phyloP scores from a whole-genome alignment of 2,329 filamentous ascomycete species.

The Botrytis pseudocinerea region DNA sequence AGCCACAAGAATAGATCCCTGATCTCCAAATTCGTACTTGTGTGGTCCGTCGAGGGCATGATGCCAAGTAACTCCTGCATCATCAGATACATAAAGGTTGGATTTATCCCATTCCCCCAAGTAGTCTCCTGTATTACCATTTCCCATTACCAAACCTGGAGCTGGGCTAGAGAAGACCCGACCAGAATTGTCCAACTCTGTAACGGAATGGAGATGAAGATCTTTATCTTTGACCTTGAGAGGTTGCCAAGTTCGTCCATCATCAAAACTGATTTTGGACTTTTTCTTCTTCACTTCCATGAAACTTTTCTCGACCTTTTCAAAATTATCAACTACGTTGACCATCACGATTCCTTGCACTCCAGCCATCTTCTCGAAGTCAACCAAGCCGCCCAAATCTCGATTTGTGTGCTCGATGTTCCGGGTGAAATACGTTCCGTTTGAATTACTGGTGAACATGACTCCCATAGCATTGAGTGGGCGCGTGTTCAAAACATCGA shows the following conservation, averaged over 20 bases:
- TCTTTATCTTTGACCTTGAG: conserved; percentile 65
- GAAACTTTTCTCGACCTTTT: conserved; percentile 62
- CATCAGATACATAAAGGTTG: conserved; percentile 83
- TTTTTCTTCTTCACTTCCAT: conserved; percentile 65
- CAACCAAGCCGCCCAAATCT: conserved; percentile 71
- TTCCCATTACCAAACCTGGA: conserved; percentile 89
- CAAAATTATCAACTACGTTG: conserved; percentile 84
- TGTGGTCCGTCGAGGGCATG: conserved; percentile 76
- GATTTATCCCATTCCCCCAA: conserved; percentile 72
- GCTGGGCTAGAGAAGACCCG: conserved; percentile 91
- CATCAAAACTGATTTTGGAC: conserved; percentile 90
- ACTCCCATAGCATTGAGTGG: conserved; percentile 75
- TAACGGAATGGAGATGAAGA: conserved; percentile 91
- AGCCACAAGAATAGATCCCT: conserved; percentile 85
- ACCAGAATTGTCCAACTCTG: conserved; percentile 77
- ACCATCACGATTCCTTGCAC: conserved; percentile 92
- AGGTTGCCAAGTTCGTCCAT: conserved; percentile 80
- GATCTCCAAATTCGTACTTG: conserved; percentile 95
- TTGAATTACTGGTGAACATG: conserved; percentile 94
- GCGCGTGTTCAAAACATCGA: conserved; percentile 79
- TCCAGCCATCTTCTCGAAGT: conserved; percentile 90
- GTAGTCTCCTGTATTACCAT: conserved; percentile 81
- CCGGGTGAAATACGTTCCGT: conserved; percentile 91
- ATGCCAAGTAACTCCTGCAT: conserved; percentile 85
- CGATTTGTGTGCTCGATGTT: conserved; percentile 94